These are phyloP conservation scores for Erigeron philadelphicus DNA, from an alignment of 140 eudicot genomes.

Conservation along the genomic window DNA sequence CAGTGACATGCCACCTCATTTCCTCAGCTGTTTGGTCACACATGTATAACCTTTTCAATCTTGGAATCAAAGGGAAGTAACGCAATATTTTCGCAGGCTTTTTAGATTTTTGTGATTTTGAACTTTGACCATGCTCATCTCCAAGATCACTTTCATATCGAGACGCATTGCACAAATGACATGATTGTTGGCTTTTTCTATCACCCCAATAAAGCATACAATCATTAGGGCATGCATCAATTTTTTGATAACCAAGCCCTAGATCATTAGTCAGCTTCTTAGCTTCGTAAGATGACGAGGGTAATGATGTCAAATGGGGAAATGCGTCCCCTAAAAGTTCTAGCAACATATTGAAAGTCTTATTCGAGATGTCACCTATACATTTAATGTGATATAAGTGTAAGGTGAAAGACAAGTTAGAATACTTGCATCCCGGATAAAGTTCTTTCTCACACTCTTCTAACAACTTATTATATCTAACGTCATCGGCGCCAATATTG, in stretches of 20 bases:
- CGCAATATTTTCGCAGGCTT: no score
- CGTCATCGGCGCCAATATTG: no score
- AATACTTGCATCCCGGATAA: no score
- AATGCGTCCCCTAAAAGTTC: constrained; percentile 1
- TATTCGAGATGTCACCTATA: constrained; percentile 3
- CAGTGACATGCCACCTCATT: not conserved
- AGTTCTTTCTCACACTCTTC: no score
- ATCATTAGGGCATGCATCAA: constrained; percentile 10
- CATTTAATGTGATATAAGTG: constrained; percentile 1
- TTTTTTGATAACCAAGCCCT: not conserved
- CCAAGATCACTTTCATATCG: not conserved
- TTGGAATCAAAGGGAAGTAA: not conserved
- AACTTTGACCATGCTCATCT: not conserved
- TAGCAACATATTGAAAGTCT: not conserved
- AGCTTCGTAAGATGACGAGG: not conserved
- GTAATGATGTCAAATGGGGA: constrained; percentile 1
- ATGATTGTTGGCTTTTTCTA: not conserved
- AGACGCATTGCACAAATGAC: not conserved
- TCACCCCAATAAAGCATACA: not conserved
- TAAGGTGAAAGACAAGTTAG: no score
- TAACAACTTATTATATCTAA: no score
- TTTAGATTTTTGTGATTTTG: constrained; percentile 10
- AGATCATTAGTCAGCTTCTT: not conserved
- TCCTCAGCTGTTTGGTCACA: not conserved
- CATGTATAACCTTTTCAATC: not conserved